Base-by-base conservation (phyloP, 2,329 filamentous ascomycete genomes). In the Venturia effusa region DNA sequence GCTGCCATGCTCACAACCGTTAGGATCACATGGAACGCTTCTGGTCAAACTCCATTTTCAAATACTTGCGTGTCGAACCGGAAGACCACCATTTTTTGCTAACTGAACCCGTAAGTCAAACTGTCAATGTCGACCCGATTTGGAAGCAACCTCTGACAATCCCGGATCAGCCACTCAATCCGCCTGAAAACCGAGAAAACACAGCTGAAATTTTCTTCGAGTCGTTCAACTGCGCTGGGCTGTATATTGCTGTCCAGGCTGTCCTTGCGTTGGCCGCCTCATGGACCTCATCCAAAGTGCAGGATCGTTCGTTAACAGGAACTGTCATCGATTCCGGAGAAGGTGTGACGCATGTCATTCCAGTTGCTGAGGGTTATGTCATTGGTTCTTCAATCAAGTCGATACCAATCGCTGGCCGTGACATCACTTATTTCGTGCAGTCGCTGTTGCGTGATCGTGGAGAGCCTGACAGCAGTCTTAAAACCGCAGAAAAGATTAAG, bases 41-140 rank as follows among this genome's bases (percentile, higher is more conserved):
- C 80, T 99, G 94, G 94, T 97, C 95, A 69, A 97, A 97, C 80
- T 99, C 94, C 67, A 99, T 99, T 79, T 99, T 99, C 85, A 99
- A 99, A 77, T 99, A 99, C 74, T 84, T 99, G 62, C 87, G 94
- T 71, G 94, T 99, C 69, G 94, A 99, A 79, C 94, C 94, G 37
- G 94, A 99, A 79, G 94, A 99, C 75, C 94, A 99, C 78, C 92
- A 96, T 81, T 99, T 99, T 77, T 86, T 99, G 67, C 86, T 99
- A 66, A 99, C 94, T 66, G 94, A 99, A 76, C 94, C 94, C 66
- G 92, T 96, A 84, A 74, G 87, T 69, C 64, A 39, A 70, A 8
- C 40, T 57, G 19, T 27, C 27, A 13, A 24, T n/a, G 4, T 54
- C 71, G 66, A 41, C 2, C 45, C 11, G 45, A 51, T 24, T 51